Percentiles rank a stretch among this genome's conserved stretches.
Evolutionary conservation across 2,329 filamentous ascomycete genomes (phyloP).

Genomic region (Escovopsis weberi): DNA sequence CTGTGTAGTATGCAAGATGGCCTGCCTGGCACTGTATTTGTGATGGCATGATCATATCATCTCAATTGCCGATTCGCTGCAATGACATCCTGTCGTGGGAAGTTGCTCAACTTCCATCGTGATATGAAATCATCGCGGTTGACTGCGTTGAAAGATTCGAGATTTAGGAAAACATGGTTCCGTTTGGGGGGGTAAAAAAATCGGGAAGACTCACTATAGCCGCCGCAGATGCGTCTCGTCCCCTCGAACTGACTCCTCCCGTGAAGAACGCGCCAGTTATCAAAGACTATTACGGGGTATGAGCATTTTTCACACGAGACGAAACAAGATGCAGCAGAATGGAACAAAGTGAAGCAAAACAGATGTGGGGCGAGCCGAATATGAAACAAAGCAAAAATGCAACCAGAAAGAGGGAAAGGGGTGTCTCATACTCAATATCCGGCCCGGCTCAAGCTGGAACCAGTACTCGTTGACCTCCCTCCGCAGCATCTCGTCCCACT

Average conservation of each 20-base stretch:
- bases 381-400: too few relatives aligned
- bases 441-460: conserved; percentile 69
- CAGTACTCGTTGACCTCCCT: conserved; percentile 55
- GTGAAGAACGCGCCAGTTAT: conserved; percentile 92
- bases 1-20: too few relatives aligned
- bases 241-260: conserved; percentile 74
- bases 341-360: background rate
- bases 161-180: too few relatives aligned
- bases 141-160: conserved; percentile 30
- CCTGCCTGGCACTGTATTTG: too few relatives aligned
- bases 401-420: background rate
- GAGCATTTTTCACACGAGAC: too few relatives aligned
- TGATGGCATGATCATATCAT: background rate
- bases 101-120: conserved; percentile 59
- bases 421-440: conserved; percentile 48
- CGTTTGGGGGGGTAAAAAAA: background rate
- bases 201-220: conserved; percentile 53
- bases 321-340: background rate
- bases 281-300: conserved; percentile 49
- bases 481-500: conserved; percentile 57
- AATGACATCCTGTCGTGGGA: conserved; percentile 31
- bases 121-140: conserved; percentile 72
- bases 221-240: conserved; percentile 76
- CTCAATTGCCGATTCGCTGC: conserved; percentile 18
- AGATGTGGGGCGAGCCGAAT: background rate